Percentiles rank a stretch among this genome's conserved stretches.
These are phyloP conservation scores for Orychophragmus violaceus DNA, from an alignment of 345 rosid genomes.

Conservation along the genomic window DNA sequence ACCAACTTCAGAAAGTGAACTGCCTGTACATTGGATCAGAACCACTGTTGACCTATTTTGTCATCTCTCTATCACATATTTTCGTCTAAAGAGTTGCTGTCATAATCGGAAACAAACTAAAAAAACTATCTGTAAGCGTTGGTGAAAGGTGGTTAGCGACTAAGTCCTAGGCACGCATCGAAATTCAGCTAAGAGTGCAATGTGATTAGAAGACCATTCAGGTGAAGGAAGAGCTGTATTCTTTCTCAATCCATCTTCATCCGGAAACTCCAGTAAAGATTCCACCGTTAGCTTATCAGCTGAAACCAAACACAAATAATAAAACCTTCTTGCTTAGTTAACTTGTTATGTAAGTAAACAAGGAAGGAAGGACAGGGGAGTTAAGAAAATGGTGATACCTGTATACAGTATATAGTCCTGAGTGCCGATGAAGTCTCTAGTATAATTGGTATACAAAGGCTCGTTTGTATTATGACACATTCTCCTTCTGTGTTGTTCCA, in stretches of 20 bases:
- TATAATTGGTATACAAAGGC: constrained; percentile 90
- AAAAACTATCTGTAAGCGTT: constrained; percentile 23
- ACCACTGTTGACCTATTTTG: constrained; percentile 14
- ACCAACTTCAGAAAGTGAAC: constrained; percentile 23
- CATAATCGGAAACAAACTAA: background rate
- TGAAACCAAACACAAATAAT: constrained; percentile 32
- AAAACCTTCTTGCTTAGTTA: background rate
- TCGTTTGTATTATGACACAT: constrained; percentile 81
- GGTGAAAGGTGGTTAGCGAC: constrained; percentile 51
- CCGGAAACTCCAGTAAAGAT: constrained; percentile 86
- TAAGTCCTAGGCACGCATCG: constrained; percentile 86
- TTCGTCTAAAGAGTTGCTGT: constrained; percentile 18
- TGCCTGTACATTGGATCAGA: constrained; percentile 25
- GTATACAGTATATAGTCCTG: constrained; percentile 96
- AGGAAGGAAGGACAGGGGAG: background rate
- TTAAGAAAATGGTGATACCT: constrained; percentile 37
- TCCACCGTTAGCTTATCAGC: constrained; percentile 94
- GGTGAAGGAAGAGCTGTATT: constrained; percentile 99
- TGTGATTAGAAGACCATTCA: constrained; percentile 98
- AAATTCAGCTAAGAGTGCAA: constrained; percentile 94
- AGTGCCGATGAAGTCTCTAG: constrained; percentile 91
- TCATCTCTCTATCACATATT: constrained; percentile 22
- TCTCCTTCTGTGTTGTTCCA: constrained; percentile 81
- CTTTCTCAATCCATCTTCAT: constrained; percentile 95
- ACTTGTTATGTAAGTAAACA: background rate